Evolutionary conservation across 768 basidiomycete species (phyloP), one percentile per base, ranked within the genome.

Genomic region (Tricholoma matsutake): DNA sequence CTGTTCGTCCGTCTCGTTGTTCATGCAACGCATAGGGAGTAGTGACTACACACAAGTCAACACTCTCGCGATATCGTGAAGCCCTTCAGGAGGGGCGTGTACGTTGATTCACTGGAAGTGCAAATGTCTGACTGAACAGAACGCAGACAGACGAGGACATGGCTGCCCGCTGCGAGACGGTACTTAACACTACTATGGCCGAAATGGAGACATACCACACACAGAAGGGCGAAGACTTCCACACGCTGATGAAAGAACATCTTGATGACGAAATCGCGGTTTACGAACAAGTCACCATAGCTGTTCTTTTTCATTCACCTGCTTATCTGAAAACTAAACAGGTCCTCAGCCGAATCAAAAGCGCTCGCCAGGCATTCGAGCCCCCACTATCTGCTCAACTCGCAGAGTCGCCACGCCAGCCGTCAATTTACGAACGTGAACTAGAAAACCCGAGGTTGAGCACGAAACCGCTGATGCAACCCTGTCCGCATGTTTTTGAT

Each of bases 151-250:
- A 88, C 65, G 86, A 88, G 53, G 86, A 89, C 16, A 74, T 88
- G 63, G 85, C 86, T 2, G 80, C 84, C 3, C 84, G 93, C 18
- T 94, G 90, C 70, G 93, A 96, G 73, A 94, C 93, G 0, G 91
- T 94, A 6, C 76, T 96, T 28, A 94, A 95, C 71, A 86, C 86
- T 8, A 94, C 92, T 1, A 88, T 93, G 86, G 91, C 93, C 0
- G 92, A 95, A 76, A 86, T 94, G 79, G 89, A 91, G 54, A 85
- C 82, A 1, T 91, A 92, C 65, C 90, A 92, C 68, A 73, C 76
- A 0, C 89, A 92, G 71, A 90, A 92, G 71, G 69, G 72, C 6
- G 88, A 91, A 67, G 91, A 93, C 65, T 86, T 94, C 62, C 72
- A 76, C 14, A 73, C 69, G 1, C 63, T 91, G 13, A 75, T 84